Base-by-base conservation (phyloP, 2,329 filamentous ascomycete species). In the Aspergillus pseudonomiae region DNA sequence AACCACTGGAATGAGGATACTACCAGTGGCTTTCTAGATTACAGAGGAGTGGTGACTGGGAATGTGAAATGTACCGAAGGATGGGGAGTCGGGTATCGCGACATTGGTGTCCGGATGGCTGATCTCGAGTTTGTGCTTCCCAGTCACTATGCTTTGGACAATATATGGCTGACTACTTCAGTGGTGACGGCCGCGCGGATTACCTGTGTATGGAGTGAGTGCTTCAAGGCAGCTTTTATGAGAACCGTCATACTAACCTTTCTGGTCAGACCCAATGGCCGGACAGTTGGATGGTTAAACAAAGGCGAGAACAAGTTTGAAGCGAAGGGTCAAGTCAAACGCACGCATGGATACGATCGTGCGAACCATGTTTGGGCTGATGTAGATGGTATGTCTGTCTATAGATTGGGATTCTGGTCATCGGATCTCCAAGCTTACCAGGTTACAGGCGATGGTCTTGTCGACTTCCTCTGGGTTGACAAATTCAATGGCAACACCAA, bases 31-130 rank as follows among this genome's bases (percentile, higher is more conserved):
- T 52, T 32, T 24, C 14, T 52, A 7, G 21, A n/a, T 5, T 52
- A 52, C 21, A 32, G 28, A 11, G 48, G 48, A 12, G 16, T 52
- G 7, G 26, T 52, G 19, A 52, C 19, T n/a, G 28, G 28, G 11
- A 28, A 32, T 32, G 48, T 52, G 1, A 30, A 30, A n/a, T 52
- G 48, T 52, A 52, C 48, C 16, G 24, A 52, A 52, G 48, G 48
- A 30, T 52, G 48, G 48, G 48, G 48, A 12, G 26, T 52, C 12
- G 48, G 48, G 16, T 24, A 30, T 30, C 28, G 21, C 11, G 48
- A 52, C 28, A 52, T 52, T n/a, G 48, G 48, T 24, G 26, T 52
- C 28, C n/a, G 48, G 48, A 52, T 52, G 48, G 48, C 48, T 52
- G 48, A 52, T 30, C 48, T 52, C 10, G 48, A 52, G 46, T 50